Evolutionary conservation across 352 stramenopile species (phyloP).

Genomic region (Phytopythium aichiense): DNA sequence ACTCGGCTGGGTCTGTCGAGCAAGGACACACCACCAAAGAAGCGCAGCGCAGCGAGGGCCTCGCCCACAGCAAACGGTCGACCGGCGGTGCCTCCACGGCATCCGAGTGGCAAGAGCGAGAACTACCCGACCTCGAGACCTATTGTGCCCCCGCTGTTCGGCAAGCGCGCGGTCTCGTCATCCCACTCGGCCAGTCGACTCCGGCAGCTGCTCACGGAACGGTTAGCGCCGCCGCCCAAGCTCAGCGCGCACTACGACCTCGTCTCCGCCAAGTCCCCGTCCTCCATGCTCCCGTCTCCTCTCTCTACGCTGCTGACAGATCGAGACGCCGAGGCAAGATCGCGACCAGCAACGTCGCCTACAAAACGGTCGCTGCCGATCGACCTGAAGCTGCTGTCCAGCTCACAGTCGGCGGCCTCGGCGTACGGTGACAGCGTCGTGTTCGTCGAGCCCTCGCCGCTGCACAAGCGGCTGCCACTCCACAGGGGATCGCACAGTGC

Average conservation of each 20-base stretch:
- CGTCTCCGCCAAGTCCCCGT: neutral
- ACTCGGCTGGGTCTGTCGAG: slow-evolving; percentile 18
- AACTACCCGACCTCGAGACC: neutral
- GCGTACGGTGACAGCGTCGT: slow-evolving; percentile 29
- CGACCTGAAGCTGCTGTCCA: slow-evolving; percentile 14
- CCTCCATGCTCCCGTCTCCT: neutral
- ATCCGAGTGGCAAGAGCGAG: neutral
- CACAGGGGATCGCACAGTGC: slow-evolving; percentile 25
- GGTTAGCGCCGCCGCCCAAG: slow-evolving; percentile 15
- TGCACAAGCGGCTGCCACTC: slow-evolving; percentile 31
- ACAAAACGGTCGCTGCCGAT: neutral
- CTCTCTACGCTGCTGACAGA: neutral
- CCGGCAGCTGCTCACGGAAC: slow-evolving; percentile 9
- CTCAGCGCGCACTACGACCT: slow-evolving; percentile 31
- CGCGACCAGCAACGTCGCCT: slow-evolving; percentile 1
- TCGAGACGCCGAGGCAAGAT: neutral
- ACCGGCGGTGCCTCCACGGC: neutral
- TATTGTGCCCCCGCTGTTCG: neutral
- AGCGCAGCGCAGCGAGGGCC: neutral
- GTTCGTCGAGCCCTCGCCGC: slow-evolving; percentile 47
- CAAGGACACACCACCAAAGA: slow-evolving; percentile 1
- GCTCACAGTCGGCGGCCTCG: slow-evolving; percentile 15
- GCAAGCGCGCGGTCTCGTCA: slow-evolving; percentile 4
- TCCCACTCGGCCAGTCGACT: slow-evolving; percentile 18
- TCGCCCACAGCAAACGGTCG: neutral